Evolutionary conservation across 768 basidiomycete species (phyloP).

Genomic region (Amylocystis lapponica): DNA sequence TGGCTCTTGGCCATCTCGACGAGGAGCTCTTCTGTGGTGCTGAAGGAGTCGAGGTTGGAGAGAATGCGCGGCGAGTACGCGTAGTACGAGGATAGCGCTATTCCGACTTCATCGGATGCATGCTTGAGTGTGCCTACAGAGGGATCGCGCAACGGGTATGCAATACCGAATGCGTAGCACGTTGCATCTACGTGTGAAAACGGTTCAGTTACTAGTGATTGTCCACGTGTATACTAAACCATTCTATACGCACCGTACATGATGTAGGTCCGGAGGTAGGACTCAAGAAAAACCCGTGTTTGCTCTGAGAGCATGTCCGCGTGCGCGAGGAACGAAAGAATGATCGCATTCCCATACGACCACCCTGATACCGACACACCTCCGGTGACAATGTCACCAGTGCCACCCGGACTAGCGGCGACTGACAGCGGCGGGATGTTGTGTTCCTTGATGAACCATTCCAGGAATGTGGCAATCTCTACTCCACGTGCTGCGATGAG

Average conservation of each 20-base stretch:
- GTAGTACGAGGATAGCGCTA: conserved; percentile 7
- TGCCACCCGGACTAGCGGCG: too few relatives aligned
- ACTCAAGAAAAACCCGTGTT: background rate
- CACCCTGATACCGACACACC: conserved; percentile 12
- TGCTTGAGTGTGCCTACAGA: conserved; percentile 19
- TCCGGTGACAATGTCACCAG: background rate
- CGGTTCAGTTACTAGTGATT: conserved; percentile 15
- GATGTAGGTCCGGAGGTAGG: conserved; percentile 5
- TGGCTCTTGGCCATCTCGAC: background rate
- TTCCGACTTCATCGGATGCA: conserved; percentile 8
- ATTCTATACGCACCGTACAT: conserved; percentile 12
- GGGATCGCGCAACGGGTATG: too few relatives aligned
- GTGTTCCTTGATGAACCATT: background rate
- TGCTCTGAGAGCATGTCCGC: background rate
- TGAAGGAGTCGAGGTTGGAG: background rate
- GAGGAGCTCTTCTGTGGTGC: background rate
- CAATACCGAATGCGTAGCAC: too few relatives aligned
- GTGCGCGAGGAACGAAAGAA: conserved; percentile 10
- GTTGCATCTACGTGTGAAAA: conserved; percentile 14
- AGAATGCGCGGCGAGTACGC: background rate
- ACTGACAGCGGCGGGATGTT: background rate
- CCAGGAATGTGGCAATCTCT: conserved; percentile 5
- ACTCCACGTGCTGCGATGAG: background rate
- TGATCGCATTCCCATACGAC: conserved; percentile 9
- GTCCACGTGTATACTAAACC: conserved; percentile 13